Evolutionary conservation across 495 filamentous ascomycete genomes (phyloP), one percentile per base, ranked within the genome.

Genomic region (Lepraria neglecta): DNA sequence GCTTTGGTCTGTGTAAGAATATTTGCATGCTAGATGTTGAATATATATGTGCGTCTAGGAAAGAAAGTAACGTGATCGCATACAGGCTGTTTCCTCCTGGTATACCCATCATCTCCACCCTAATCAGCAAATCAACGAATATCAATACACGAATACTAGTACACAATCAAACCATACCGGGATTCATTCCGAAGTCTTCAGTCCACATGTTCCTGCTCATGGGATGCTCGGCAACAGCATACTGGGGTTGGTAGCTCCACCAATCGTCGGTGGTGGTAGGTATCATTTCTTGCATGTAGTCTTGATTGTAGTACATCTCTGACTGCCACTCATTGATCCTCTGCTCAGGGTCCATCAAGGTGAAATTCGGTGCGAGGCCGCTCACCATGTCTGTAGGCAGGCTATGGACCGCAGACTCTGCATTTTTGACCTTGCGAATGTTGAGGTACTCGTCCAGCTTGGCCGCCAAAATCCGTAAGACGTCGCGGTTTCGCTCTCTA

Each of bases 401-500:
- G 4, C 19, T 42, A 12, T 40, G 28, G 4, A 27, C 15, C 12
- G 58, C 15, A 5, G 38, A 6, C 31, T 56, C 21, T 11, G 42
- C 1, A 14, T 15, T 7, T 0, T 59, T 51, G n/a, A 48, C 15
- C 14, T 51, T 61, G 12, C 35, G 21, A 7, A 51, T 6, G 15
- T 59, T 19, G 30, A 57, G 17, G 33, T 60, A 17, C 12, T 45
- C 24, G 12, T 59, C 24, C 14, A 65, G 46, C 28, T 66, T 46
- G 3, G 40, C 55, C 27, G 43, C 31, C 6, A 66, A 44, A 35
- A 56, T 44, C 7, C 42, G 30, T 2, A 66, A 47, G 17, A 65
- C n/a, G 17, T 60, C 52, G 7, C 44, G 15, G 28, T 31, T 59
- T n/a, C 62, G n/a, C 28, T 66, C 62, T 9, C 35, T 28, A 19